Conservation (phyloP, 2,329 filamentous ascomycete genomes). For the Diplodia mutila region DNA sequence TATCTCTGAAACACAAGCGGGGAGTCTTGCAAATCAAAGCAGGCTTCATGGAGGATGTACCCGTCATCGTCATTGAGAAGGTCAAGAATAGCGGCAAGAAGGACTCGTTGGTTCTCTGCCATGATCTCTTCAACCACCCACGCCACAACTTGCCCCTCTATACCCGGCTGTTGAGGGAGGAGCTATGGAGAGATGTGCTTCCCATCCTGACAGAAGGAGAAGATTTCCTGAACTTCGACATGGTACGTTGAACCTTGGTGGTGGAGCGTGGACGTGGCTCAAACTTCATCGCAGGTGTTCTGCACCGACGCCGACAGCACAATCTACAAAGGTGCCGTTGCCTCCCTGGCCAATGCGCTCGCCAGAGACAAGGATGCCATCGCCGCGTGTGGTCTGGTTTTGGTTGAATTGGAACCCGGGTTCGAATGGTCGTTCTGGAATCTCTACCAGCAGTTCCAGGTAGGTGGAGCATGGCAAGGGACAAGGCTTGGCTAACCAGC, state of each 20-base stretch:
- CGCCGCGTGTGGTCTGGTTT: conserved; percentile 31
- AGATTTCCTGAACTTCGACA: conserved; percentile 30
- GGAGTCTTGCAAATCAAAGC: conserved; percentile 30
- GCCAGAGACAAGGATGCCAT: conserved; percentile 31
- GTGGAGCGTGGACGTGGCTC: not conserved
- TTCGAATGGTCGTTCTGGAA: conserved; percentile 34
- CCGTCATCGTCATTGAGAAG: conserved; percentile 33
- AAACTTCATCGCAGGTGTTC: conserved; percentile 24
- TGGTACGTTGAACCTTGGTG: conserved; percentile 5
- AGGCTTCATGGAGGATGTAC: conserved; percentile 33
- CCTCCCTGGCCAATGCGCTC: conserved; percentile 30
- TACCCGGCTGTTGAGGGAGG: conserved; percentile 28
- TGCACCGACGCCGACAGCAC: conserved; percentile 33
- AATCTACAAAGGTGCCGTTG: conserved; percentile 32
- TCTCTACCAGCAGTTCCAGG: conserved; percentile 33
- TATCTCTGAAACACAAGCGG: conserved; percentile 31
- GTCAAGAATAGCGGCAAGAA: conserved; percentile 32
- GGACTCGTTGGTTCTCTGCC: conserved; percentile 32
- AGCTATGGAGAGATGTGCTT: conserved; percentile 31
- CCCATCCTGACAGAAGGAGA: conserved; percentile 28
- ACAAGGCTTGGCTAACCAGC: not conserved
- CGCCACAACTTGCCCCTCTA: conserved; percentile 29
- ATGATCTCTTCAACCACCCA: conserved; percentile 33
- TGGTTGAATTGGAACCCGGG: conserved; percentile 33
- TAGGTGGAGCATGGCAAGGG: not conserved